phyloP scores from a whole-genome alignment of 1,284 basidiomycete species.

The Sporisorium reilianum region DNA sequence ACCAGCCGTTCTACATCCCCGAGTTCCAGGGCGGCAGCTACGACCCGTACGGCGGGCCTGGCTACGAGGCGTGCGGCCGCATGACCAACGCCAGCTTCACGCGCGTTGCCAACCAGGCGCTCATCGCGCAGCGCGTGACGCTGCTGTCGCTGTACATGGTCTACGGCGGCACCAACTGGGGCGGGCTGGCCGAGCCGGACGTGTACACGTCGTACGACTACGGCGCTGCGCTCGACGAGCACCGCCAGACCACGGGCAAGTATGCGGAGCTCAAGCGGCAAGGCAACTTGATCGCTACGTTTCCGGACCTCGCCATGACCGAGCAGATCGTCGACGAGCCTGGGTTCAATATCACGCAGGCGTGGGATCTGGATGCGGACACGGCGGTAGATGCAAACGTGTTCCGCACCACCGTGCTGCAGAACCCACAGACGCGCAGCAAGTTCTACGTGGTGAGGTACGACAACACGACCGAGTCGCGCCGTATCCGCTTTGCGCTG shows the following conservation, averaged over 20 bases:
- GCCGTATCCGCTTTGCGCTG: conserved; percentile 21
- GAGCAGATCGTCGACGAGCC: conserved; percentile 31
- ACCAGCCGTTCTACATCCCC: conserved; percentile 77
- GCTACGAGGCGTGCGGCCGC: conserved; percentile 41
- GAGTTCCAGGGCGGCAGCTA: conserved; percentile 72
- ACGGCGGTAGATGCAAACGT: conserved; percentile 2
- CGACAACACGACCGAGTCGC: conserved; percentile 56
- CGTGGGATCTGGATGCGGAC: conserved; percentile 14
- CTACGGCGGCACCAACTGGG: conserved; percentile 80
- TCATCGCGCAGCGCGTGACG: conserved; percentile 47
- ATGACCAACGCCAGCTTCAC: conserved; percentile 52
- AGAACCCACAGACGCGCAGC: conserved; percentile 39
- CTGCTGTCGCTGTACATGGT: conserved; percentile 76
- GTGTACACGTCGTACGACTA: conserved; percentile 71
- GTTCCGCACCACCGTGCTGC: conserved; percentile 37
- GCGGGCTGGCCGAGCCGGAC: conserved; percentile 38
- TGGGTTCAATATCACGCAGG: conserved; percentile 29
- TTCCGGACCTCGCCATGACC: conserved; percentile 53
- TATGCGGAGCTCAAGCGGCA: conserved; percentile 53
- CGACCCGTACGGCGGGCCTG: conserved; percentile 53
- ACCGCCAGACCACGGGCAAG: conserved; percentile 45
- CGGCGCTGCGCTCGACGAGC: conserved; percentile 53
- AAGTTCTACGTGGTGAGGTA: conserved; percentile 80
- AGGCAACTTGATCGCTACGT: conserved; percentile 40
- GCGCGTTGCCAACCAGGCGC: conserved; percentile 40